Percentiles rank a stretch among this genome's conserved stretches.
Conservation (phyloP, 2,329 filamentous ascomycete species). For the Alternaria arborescens region DNA sequence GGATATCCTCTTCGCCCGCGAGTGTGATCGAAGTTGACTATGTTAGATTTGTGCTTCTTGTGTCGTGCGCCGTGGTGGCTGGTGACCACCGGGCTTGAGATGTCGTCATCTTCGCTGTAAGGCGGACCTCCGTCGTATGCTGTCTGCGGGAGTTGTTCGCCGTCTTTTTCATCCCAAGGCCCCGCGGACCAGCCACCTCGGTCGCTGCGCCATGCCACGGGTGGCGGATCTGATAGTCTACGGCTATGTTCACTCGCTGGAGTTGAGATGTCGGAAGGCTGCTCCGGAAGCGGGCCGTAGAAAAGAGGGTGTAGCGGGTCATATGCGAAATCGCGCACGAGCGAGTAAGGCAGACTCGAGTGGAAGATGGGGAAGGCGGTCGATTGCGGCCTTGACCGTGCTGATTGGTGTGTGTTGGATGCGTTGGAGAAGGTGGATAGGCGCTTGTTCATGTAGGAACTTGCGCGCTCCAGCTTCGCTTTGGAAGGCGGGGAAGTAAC, state of each 20-base stretch:
- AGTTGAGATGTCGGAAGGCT: conserved; percentile 83
- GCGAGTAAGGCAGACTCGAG: conserved; percentile 85
- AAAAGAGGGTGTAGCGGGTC: conserved; percentile 83
- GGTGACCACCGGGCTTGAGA: conserved; percentile 87
- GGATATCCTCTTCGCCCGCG: conserved; percentile 45
- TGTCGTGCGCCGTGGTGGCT: conserved; percentile 71
- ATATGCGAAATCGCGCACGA: conserved; percentile 97
- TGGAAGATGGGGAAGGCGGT: conserved; percentile 83
- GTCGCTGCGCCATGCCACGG: conserved; percentile 74
- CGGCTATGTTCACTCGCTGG: conserved; percentile 79
- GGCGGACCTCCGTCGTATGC: conserved; percentile 83
- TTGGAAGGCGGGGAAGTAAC: conserved; percentile 59
- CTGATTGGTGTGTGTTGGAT: conserved; percentile 46
- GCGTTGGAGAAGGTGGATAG: conserved; percentile 80
- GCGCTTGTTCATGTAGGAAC: conserved; percentile 80
- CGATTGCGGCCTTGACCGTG: conserved; percentile 79
- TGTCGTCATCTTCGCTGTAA: conserved; percentile 94
- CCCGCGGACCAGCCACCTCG: conserved; percentile 65
- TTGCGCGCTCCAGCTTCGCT: conserved; percentile 66
- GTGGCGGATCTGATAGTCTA: conserved; percentile 82
- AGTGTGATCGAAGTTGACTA: conserved; percentile 52
- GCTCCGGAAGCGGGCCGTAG: conserved; percentile 87
- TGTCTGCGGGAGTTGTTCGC: conserved; percentile 79
- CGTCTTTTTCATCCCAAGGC: conserved; percentile 60
- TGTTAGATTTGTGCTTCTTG: conserved; percentile 74